phyloP scores from a whole-genome alignment of 2,329 filamentous ascomycete species.

The Fusarium camptoceras region DNA sequence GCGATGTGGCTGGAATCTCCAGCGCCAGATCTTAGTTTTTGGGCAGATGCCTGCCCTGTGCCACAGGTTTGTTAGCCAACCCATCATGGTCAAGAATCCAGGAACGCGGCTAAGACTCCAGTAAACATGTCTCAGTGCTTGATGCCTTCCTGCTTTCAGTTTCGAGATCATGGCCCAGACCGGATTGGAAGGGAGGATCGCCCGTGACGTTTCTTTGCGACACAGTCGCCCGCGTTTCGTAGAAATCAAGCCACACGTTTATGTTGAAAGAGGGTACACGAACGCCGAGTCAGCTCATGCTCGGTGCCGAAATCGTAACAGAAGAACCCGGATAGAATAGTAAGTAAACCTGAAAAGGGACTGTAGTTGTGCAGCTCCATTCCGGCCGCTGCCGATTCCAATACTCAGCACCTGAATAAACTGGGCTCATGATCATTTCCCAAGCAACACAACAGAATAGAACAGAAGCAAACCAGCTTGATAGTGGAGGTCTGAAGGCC shows the following conservation, averaged over 20 bases:
- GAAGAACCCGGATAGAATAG: neutral
- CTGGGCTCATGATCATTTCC: conserved; percentile 17
- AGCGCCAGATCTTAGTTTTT: conserved; percentile 10
- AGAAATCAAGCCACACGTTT: conserved; percentile 25
- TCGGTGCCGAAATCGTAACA: conserved; percentile 19
- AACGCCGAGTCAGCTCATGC: conserved; percentile 4
- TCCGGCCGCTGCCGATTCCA: conserved; percentile 29
- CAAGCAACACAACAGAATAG: conserved; percentile 12
- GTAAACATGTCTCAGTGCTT: conserved; percentile 26
- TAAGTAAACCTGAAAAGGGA: neutral
- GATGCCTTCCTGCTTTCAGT: conserved; percentile 31
- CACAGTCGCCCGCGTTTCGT: conserved; percentile 25
- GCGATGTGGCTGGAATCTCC: conserved; percentile 26
- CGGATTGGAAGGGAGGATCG: conserved; percentile 16
- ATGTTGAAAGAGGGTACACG: neutral
- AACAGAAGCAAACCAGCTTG: neutral
- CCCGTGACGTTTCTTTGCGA: conserved; percentile 4
- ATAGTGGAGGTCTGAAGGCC: conserved; percentile 23
- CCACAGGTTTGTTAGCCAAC: conserved; percentile 5
- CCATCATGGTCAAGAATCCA: conserved; percentile 20
- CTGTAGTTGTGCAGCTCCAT: conserved; percentile 8
- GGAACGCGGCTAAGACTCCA: conserved; percentile 24
- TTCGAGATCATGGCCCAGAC: conserved; percentile 19
- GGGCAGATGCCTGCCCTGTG: conserved; percentile 14
- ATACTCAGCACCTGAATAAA: conserved; percentile 11